phyloP scores from a whole-genome alignment of 1,284 basidiomycete species.

The Entoloma clypeatum region DNA sequence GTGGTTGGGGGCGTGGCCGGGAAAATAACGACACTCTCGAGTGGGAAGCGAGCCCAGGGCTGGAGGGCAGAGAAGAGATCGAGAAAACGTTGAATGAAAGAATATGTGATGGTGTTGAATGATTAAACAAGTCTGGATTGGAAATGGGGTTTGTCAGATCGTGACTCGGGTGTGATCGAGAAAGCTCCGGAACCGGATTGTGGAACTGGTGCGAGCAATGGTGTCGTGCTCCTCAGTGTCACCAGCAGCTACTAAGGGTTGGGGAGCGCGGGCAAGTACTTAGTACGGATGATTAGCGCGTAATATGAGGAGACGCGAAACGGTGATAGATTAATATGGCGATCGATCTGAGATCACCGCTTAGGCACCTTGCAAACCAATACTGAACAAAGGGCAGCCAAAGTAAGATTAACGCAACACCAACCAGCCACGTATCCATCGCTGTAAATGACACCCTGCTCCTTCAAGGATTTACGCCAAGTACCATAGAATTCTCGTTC shows the following conservation, averaged over 20 bases:
- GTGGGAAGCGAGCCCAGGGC: not conserved
- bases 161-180: slow-evolving; percentile 20
- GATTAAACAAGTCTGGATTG: slow-evolving; percentile 15
- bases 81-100: not conserved
- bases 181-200: slow-evolving; percentile 7
- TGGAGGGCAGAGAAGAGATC: not conserved
- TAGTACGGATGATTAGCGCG: too few species aligned
- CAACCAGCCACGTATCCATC: too few species aligned
- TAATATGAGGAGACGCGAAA: too few species aligned
- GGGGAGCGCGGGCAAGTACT: too few species aligned
- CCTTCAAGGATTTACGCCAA: too few species aligned
- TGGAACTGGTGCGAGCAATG: not conserved
- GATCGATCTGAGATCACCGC: slow-evolving; percentile 20
- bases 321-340: too few species aligned
- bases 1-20: slow-evolving; percentile 3
- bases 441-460: too few species aligned
- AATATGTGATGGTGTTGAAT: too few species aligned
- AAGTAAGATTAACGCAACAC: too few species aligned
- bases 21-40: not conserved
- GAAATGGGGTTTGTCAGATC: slow-evolving; percentile 16
- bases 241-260: slow-evolving; percentile 1
- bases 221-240: slow-evolving; percentile 2
- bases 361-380: slow-evolving; percentile 4
- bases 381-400: too few species aligned
- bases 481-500: too few species aligned